phyloP scores from a whole-genome alignment of 495 filamentous ascomycete genomes.

The Tuber umbilicatum region DNA sequence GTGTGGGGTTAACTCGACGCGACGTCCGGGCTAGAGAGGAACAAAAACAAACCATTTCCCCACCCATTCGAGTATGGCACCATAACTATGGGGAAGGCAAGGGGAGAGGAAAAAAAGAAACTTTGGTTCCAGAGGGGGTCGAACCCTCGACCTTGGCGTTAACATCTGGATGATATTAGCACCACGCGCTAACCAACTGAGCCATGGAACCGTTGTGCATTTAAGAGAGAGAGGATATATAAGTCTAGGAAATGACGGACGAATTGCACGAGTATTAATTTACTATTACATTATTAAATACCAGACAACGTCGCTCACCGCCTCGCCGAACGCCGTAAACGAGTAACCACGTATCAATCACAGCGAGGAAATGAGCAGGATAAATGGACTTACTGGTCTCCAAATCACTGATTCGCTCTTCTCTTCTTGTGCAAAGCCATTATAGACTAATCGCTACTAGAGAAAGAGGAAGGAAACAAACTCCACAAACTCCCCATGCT shows the following conservation, averaged over 20 bases:
- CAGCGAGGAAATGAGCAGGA: not conserved
- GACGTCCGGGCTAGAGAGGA: not conserved
- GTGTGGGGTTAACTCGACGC: not conserved
- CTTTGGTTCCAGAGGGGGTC: slow-evolving; percentile 34
- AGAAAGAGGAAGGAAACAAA: not conserved
- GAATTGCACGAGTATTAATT: no score
- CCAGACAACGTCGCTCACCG: not conserved
- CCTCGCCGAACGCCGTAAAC: not conserved
- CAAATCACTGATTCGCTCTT: not conserved
- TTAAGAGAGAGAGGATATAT: not conserved
- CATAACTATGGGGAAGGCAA: not conserved
- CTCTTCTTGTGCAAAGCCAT: not conserved
- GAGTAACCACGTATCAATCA: not conserved
- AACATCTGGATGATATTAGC: slow-evolving; percentile 31
- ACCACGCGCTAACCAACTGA: slow-evolving; percentile 38
- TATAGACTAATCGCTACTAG: not conserved
- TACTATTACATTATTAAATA: not conserved
- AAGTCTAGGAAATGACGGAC: not conserved
- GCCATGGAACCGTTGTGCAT: slow-evolving; percentile 25
- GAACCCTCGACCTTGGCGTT: slow-evolving; percentile 36
- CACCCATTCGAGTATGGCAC: not conserved
- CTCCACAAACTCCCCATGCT: not conserved
- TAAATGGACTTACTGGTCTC: not conserved
- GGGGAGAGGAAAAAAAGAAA: not conserved
- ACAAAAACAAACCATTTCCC: not conserved